These are phyloP conservation scores for Helminthosporium solani DNA, from an alignment of 2,329 filamentous ascomycete species.

Conservation along the genomic window DNA sequence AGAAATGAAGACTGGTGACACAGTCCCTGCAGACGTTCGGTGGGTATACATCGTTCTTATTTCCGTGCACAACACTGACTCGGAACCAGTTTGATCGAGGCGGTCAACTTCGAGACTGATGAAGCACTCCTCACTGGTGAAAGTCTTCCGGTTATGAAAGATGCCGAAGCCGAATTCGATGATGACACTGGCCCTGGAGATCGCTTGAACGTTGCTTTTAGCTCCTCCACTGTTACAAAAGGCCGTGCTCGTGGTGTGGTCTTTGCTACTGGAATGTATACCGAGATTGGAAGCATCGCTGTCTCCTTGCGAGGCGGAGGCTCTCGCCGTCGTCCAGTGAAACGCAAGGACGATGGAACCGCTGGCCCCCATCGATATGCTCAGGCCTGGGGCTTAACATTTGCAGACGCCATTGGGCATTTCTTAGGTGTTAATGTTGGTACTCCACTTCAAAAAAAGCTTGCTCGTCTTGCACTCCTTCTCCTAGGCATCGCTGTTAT, in stretches of 20 bases:
- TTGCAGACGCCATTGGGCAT: slow-evolving; percentile 39
- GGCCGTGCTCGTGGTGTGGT: slow-evolving; percentile 69
- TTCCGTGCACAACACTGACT: neutral
- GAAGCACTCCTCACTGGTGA: slow-evolving; percentile 71
- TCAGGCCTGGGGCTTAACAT: slow-evolving; percentile 56
- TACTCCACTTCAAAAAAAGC: slow-evolving; percentile 42
- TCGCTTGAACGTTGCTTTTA: slow-evolving; percentile 68
- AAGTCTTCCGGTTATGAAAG: slow-evolving; percentile 66
- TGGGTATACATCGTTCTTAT: slow-evolving; percentile 7
- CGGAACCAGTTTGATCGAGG: slow-evolving; percentile 50
- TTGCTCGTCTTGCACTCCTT: slow-evolving; percentile 36
- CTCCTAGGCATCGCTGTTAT: slow-evolving; percentile 42
- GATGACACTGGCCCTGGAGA: slow-evolving; percentile 64
- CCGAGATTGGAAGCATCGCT: slow-evolving; percentile 75
- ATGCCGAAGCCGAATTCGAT: slow-evolving; percentile 56
- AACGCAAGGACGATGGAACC: slow-evolving; percentile 41
- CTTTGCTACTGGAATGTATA: slow-evolving; percentile 67
- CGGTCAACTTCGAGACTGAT: slow-evolving; percentile 75
- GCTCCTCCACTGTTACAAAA: slow-evolving; percentile 68
- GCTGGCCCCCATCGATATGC: slow-evolving; percentile 44
- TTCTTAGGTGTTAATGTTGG: slow-evolving; percentile 46
- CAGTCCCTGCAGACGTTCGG: slow-evolving; percentile 68
- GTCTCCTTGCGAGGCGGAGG: slow-evolving; percentile 59
- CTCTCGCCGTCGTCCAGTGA: slow-evolving; percentile 42
- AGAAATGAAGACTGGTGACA: slow-evolving; percentile 63